Evolutionary conservation across 1,284 basidiomycete genomes (phyloP).

Genomic region (Rhodotorula sp.): DNA sequence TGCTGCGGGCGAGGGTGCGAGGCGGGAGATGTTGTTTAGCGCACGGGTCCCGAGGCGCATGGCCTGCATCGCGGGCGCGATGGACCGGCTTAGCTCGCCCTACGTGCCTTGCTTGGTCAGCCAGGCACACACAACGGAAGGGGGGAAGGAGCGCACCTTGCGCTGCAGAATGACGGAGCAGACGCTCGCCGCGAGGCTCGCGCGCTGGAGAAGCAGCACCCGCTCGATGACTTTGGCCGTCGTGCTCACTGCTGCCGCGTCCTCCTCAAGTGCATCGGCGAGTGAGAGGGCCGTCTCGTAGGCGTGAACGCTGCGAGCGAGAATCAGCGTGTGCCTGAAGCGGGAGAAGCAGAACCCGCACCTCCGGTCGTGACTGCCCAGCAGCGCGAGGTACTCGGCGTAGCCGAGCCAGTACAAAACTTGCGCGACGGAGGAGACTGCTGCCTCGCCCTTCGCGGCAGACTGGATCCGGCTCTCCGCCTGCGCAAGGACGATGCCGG

Average conservation of each 20-base stretch:
- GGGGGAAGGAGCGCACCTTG: conserved; percentile 56
- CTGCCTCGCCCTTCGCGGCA: conserved; percentile 48
- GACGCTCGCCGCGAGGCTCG: conserved; percentile 68
- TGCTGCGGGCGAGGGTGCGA: conserved; percentile 47
- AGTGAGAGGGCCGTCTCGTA: conserved; percentile 64
- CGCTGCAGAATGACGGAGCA: conserved; percentile 68
- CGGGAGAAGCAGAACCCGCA: conserved; percentile 49
- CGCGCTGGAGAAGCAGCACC: conserved; percentile 64
- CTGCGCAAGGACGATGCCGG: conserved; percentile 64
- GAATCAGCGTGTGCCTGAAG: conserved; percentile 7
- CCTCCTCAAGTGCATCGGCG: conserved; percentile 53
- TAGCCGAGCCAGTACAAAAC: conserved; percentile 59
- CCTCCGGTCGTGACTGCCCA: conserved; percentile 67
- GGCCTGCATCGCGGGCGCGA: conserved; percentile 67
- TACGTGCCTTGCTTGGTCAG: conserved; percentile 49
- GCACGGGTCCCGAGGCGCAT: conserved; percentile 79
- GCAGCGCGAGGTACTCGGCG: conserved; percentile 65
- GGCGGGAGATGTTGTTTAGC: conserved; percentile 66
- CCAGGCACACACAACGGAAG: not conserved
- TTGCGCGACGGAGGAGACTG: conserved; percentile 57
- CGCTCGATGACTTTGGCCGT: conserved; percentile 63
- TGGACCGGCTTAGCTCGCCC: conserved; percentile 66
- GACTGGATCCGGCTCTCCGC: conserved; percentile 58
- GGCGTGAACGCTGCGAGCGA: conserved; percentile 34
- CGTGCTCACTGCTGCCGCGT: conserved; percentile 42